Conservation (phyloP, 768 basidiomycete genomes). For the Tephrocybe rancida region DNA sequence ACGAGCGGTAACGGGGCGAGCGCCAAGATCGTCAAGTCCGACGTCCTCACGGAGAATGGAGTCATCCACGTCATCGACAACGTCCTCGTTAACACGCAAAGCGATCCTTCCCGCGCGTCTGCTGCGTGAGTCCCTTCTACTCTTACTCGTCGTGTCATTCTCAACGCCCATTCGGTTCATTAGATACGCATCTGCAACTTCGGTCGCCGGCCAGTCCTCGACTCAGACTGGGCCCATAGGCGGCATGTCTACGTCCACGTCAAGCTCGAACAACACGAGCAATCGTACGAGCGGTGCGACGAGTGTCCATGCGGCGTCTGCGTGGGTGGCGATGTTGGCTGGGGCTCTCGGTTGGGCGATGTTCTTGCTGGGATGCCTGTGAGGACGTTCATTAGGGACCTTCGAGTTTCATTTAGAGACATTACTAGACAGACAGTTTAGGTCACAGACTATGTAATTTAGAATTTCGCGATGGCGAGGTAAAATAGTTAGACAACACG, state of each 20-base stretch:
- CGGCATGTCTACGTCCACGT: constrained; percentile 2
- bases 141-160: not conserved
- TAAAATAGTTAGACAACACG: no score
- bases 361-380: not conserved
- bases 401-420: no score
- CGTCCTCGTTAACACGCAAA: constrained; percentile 49
- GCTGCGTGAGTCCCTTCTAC: constrained; percentile 49
- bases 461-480: no score
- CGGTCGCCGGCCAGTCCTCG: constrained; percentile 38
- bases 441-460: no score
- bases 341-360: not conserved
- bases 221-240: constrained; percentile 46
- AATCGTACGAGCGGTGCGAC: not conserved
- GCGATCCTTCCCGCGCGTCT: constrained; percentile 44
- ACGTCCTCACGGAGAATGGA: constrained; percentile 67
- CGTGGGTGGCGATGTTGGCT: not conserved
- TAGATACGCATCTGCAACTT: constrained; percentile 49
- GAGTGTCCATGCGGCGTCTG: not conserved
- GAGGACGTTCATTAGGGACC: not conserved
- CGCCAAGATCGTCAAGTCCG: constrained; percentile 57
- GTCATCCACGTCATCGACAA: constrained; percentile 66
- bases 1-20: constrained; percentile 34
- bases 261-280: not conserved
- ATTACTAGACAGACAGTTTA: no score
- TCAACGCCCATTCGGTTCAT: not conserved